A percentile compares a stretch with the other conserved stretches of the same genome.
phyloP scores from a whole-genome alignment of 306 rosid genomes.

The Quercus parvula region DNA sequence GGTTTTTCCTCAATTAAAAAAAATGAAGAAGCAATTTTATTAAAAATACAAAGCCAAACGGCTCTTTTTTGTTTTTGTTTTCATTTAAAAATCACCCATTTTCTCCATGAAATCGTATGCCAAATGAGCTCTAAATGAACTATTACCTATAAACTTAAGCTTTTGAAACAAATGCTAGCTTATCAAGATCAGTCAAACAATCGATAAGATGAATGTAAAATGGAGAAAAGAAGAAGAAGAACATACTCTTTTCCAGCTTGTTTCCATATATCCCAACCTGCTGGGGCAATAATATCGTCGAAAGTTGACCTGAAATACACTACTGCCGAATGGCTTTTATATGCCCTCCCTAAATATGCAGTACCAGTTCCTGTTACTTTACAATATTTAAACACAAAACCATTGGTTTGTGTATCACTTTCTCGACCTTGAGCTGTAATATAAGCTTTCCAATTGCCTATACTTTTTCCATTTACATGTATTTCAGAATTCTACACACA shows the following conservation, averaged over 20 bases:
- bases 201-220: too few species aligned
- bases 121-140: too few species aligned
- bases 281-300: not conserved
- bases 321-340: not conserved
- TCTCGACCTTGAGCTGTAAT: slow-evolving; percentile 28
- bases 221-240: too few species aligned
- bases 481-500: not conserved
- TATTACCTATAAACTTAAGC: too few species aligned
- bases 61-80: too few species aligned
- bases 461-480: not conserved
- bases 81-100: too few species aligned
- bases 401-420: not conserved
- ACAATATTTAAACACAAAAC: slow-evolving; percentile 22
- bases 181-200: too few species aligned
- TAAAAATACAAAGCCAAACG: too few species aligned
- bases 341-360: slow-evolving; percentile 22
- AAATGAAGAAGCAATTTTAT: too few species aligned
- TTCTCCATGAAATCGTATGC: too few species aligned
- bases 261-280: slow-evolving; percentile 14
- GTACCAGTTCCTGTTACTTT: not conserved
- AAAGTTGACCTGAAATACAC: slow-evolving; percentile 4
- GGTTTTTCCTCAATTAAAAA: too few species aligned
- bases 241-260: not conserved
- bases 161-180: too few species aligned
- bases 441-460: not conserved